Base-by-base conservation (phyloP, 177 flowering plant species). In the Tripterygium wilfordii region DNA sequence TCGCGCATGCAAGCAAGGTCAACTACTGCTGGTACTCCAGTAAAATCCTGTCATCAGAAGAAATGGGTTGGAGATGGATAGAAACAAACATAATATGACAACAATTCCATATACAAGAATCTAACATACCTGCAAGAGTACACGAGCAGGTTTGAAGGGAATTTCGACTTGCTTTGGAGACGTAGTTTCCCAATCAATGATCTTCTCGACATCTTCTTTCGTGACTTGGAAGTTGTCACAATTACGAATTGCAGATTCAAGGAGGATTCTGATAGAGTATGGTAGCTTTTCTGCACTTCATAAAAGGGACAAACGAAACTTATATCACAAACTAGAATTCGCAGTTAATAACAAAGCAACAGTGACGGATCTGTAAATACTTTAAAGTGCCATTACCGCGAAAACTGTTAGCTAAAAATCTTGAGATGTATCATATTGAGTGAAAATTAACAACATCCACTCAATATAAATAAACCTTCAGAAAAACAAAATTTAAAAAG, bases 211-310 rank as follows among this genome's bases (percentile, higher is more conserved):
- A 69, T 87, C 97, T 38, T 72, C 85, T 64, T 76, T 65, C 0
- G 62, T 84, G 8, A 90, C 96, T 76, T 90, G 97, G 59, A 90
- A 90, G 57, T 85, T 79, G 54, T 90, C 97, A 67, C 96, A 90
- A 42, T 87, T 83, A 31, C 88, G 78, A 46, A 83, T 76, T 2
- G 88, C 91, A 42, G 88, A 87, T 50, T 87, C 96, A 13, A 87
- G 82, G 43, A 83, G 77, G 52, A 87, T 83, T 51, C 74, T 74
- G 41, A 87, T 81, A 14, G 95, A 80, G 62, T 80, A 86, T 5
- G 90, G 90, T 21, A 86, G 76, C 58, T 71, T 86, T 20, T 86
- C 95, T 83, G 73, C n/a, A n/a, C n/a, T n/a, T 36, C 0, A 31
- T 20, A 5, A 26, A n/a, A n/a, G n/a, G n/a, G n/a, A 36, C 16